Evolutionary conservation across 768 basidiomycete genomes (phyloP).

Genomic region (Lactarius sanguifluus): DNA sequence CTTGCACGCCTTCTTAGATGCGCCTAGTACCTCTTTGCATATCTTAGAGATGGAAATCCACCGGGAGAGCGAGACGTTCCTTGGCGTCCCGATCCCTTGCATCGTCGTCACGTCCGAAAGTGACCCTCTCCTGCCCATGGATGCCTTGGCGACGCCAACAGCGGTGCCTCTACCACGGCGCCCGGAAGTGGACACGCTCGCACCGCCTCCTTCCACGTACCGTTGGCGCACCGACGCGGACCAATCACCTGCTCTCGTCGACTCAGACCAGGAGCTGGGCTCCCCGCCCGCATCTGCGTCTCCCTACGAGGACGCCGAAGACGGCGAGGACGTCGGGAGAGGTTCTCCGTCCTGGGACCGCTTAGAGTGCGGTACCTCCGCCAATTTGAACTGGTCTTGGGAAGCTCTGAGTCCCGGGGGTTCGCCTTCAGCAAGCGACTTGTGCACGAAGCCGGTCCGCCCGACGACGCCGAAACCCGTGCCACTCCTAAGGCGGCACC

Average conservation of each 20-base stretch:
- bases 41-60: slow-evolving; percentile 26
- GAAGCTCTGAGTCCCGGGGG: slow-evolving; percentile 1
- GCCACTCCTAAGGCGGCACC: slow-evolving; percentile 23
- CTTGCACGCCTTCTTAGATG: slow-evolving; percentile 24
- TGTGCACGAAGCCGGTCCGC: slow-evolving; percentile 11
- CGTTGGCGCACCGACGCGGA: slow-evolving; percentile 10
- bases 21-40: slow-evolving; percentile 8
- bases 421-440: background rate
- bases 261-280: background rate
- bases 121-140: background rate
- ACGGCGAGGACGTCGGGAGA: background rate
- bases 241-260: background rate
- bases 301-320: background rate
- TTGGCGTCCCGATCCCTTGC: slow-evolving; percentile 23
- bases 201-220: slow-evolving; percentile 16
- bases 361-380: background rate
- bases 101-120: slow-evolving; percentile 25
- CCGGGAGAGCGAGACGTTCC: slow-evolving; percentile 21
- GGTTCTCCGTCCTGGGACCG: background rate
- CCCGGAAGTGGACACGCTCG: slow-evolving; percentile 14
- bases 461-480: slow-evolving; percentile 19
- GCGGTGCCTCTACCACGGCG: background rate
- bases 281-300: slow-evolving; percentile 1
- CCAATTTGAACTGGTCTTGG: slow-evolving; percentile 14
- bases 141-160: background rate